phyloP scores from a whole-genome alignment of 1,284 basidiomycete species.

The Ustilago shanxiensis region DNA sequence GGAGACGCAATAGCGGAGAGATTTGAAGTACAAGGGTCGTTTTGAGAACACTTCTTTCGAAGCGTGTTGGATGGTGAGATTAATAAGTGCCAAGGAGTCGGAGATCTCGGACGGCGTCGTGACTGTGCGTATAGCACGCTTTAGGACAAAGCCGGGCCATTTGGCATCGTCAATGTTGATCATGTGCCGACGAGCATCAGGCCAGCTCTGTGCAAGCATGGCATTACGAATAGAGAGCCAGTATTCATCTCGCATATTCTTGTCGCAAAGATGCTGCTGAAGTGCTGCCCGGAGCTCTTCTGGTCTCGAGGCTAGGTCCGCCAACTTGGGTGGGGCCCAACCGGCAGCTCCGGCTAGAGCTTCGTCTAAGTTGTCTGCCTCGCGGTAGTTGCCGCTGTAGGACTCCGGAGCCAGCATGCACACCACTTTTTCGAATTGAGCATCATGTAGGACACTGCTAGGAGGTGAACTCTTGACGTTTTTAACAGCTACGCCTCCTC shows the following conservation, averaged over 20 bases:
- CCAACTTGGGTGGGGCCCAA: not conserved
- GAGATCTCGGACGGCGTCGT: slow-evolving; percentile 32
- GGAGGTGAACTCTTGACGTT: not conserved
- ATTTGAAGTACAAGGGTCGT: not conserved
- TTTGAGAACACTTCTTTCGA: not conserved
- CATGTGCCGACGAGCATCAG: slow-evolving; percentile 32
- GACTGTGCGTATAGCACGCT: slow-evolving; percentile 15
- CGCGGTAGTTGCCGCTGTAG: slow-evolving; percentile 1
- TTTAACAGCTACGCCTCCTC: not conserved
- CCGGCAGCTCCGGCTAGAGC: slow-evolving; percentile 8
- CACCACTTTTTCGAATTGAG: not conserved
- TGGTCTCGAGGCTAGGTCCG: not conserved
- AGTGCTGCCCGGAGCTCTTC: not conserved
- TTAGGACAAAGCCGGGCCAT: slow-evolving; percentile 33
- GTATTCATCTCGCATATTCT: not conserved
- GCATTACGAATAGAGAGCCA: slow-evolving; percentile 40
- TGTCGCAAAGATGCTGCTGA: not conserved
- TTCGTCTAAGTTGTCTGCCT: slow-evolving; percentile 19
- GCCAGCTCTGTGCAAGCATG: slow-evolving; percentile 32
- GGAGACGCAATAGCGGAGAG: slow-evolving; percentile 16
- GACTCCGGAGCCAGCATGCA: slow-evolving; percentile 5
- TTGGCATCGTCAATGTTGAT: slow-evolving; percentile 15
- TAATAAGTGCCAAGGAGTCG: slow-evolving; percentile 34
- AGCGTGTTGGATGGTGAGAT: not conserved
- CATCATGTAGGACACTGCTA: not conserved